Evolutionary conservation across 331 rosid genomes (phyloP).

Genomic region (Telfairia occidentalis): DNA sequence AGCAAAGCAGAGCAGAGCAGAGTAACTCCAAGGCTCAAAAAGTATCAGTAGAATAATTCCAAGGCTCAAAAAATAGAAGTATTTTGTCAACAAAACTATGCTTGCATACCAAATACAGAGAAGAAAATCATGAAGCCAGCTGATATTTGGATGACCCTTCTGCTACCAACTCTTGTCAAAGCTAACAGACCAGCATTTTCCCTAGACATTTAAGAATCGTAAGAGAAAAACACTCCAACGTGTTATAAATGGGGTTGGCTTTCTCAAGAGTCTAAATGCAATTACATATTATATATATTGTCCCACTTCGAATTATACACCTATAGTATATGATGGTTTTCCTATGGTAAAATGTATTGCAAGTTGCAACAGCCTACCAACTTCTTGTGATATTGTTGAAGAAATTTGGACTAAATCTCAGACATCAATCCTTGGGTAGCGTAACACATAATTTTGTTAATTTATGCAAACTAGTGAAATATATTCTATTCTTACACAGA

Average conservation of each 20-base stretch:
- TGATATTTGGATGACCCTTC: conserved; percentile 73
- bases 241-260: not conserved
- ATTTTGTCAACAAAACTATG: not conserved
- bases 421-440: not conserved
- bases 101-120: conserved; percentile 52
- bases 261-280: not conserved
- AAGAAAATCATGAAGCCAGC: conserved; percentile 75
- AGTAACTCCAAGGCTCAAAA: not conserved
- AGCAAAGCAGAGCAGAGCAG: not conserved
- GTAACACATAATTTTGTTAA: not conserved
- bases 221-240: not conserved
- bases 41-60: not conserved
- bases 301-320: not conserved
- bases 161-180: conserved; percentile 62
- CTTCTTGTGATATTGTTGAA: not conserved
- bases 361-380: not conserved
- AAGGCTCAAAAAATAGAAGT: not conserved
- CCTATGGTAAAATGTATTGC: not conserved
- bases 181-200: conserved; percentile 81
- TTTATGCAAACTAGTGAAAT: not conserved
- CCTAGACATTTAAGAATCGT: conserved; percentile 20
- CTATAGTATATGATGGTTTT: not conserved
- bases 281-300: not conserved
- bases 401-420: not conserved
- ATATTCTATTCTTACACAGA: conserved; percentile 40